These are phyloP conservation scores for Euclidium syriacum DNA, from an alignment of 345 rosid species.

Conservation along the genomic window DNA sequence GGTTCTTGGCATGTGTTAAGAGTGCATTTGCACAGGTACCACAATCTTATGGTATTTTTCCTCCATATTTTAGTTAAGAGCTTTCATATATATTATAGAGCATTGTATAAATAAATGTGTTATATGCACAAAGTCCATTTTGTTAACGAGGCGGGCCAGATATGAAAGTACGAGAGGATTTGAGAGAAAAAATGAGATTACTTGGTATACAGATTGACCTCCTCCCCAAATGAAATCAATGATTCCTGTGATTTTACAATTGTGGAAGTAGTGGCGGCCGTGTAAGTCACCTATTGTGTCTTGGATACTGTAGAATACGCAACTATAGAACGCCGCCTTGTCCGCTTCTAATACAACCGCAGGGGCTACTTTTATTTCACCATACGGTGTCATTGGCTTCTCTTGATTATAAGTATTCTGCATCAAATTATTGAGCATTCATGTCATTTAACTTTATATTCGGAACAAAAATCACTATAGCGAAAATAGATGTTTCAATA, in stretches of 20 bases:
- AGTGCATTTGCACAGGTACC: too few relatives aligned
- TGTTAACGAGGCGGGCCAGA: too few relatives aligned
- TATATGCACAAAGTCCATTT: too few relatives aligned
- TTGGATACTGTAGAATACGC: slow-evolving; percentile 30
- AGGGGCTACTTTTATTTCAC: slow-evolving; percentile 28
- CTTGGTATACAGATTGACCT: slow-evolving; percentile 39
- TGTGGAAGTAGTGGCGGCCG: slow-evolving; percentile 37
- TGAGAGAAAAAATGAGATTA: not conserved
- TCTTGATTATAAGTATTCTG: slow-evolving; percentile 35
- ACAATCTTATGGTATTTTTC: too few relatives aligned
- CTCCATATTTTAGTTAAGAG: too few relatives aligned
- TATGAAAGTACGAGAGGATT: not conserved
- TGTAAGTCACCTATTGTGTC: slow-evolving; percentile 29
- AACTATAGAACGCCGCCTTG: slow-evolving; percentile 28
- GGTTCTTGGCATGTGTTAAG: too few relatives aligned
- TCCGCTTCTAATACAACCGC: slow-evolving; percentile 29
- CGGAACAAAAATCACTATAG: too few relatives aligned
- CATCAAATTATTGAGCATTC: not conserved
- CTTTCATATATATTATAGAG: too few relatives aligned
- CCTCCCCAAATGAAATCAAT: slow-evolving; percentile 42
- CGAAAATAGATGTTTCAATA: too few relatives aligned
- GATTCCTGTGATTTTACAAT: slow-evolving; percentile 35
- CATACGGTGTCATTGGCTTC: not conserved
- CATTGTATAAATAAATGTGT: too few relatives aligned
- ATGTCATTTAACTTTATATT: not conserved